These are phyloP conservation scores for Cordyceps militaris DNA, from an alignment of 2,329 filamentous ascomycete genomes.

Conservation along the genomic window DNA sequence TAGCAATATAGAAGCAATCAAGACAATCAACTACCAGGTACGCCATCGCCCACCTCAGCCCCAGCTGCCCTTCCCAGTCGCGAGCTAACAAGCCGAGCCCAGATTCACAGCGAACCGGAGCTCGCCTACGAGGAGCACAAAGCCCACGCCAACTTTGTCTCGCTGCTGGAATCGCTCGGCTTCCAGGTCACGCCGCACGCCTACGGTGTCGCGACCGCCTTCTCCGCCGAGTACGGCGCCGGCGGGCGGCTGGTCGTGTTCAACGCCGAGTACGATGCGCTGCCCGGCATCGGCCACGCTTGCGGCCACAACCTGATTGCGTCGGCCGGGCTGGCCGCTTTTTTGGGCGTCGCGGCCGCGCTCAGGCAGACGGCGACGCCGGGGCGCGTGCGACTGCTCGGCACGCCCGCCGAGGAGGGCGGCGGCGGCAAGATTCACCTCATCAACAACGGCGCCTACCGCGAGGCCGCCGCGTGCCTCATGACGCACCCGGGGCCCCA, in stretches of 20 bases:
- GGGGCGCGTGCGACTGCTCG: conserved; percentile 31
- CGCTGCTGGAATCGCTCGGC: conserved; percentile 18
- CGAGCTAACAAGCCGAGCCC: neutral
- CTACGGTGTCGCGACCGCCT: conserved; percentile 28
- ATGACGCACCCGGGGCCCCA: conserved; percentile 19
- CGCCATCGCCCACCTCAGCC: neutral
- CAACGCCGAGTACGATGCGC: conserved; percentile 27
- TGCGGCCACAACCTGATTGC: conserved; percentile 27
- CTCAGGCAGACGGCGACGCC: conserved; percentile 22
- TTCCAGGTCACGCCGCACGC: conserved; percentile 24
- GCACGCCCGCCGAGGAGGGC: conserved; percentile 36
- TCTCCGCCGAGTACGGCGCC: conserved; percentile 23
- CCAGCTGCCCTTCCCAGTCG: neutral
- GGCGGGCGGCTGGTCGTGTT: conserved; percentile 28
- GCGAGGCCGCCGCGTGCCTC: conserved; percentile 19
- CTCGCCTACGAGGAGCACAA: conserved; percentile 23
- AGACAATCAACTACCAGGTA: conserved; percentile 6
- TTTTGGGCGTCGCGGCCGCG: conserved; percentile 24
- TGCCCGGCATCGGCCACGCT: conserved; percentile 30
- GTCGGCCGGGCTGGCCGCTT: conserved; percentile 26
- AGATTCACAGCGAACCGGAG: conserved; percentile 24
- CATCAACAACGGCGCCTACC: conserved; percentile 23
- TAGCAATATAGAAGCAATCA: neutral
- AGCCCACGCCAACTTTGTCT: conserved; percentile 22
- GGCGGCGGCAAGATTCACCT: conserved; percentile 37